These are phyloP conservation scores for Dichomitus squalens DNA, from an alignment of 1,284 basidiomycete genomes.

Conservation along the genomic window DNA sequence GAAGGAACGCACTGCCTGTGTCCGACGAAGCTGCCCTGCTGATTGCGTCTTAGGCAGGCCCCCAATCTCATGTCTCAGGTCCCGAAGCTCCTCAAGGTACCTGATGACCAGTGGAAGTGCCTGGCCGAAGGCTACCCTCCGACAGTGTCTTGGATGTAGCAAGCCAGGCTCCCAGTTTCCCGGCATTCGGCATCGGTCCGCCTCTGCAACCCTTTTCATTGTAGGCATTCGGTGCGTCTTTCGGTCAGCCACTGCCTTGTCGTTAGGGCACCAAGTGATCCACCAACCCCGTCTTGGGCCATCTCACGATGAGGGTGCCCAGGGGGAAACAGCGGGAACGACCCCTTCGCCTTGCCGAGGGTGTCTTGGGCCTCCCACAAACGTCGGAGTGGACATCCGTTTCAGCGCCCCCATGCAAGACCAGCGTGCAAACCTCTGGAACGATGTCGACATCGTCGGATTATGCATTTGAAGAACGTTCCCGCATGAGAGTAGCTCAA, in stretches of 20 bases:
- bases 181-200: background rate
- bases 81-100: background rate
- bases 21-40: background rate
- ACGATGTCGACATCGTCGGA: background rate
- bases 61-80: background rate
- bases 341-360: background rate
- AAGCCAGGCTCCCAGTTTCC: background rate
- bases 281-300: background rate
- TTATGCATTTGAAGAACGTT: slow-evolving; percentile 1
- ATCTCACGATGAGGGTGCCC: no score
- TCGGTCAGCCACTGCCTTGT: no score
- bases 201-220: background rate
- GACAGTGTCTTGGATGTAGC: slow-evolving; percentile 2
- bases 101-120: slow-evolving; percentile 1
- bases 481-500: background rate
- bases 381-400: background rate
- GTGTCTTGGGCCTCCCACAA: background rate
- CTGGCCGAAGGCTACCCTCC: background rate
- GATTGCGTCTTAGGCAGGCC: background rate
- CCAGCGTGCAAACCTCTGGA: background rate
- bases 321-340: background rate
- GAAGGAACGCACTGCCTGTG: slow-evolving; percentile 1
- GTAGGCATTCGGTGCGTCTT: no score
- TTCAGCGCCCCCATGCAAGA: background rate
- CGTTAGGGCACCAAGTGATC: no score